Evolutionary conservation across 2,329 filamentous ascomycete species (phyloP).

Genomic region (Myotisia sp.): DNA sequence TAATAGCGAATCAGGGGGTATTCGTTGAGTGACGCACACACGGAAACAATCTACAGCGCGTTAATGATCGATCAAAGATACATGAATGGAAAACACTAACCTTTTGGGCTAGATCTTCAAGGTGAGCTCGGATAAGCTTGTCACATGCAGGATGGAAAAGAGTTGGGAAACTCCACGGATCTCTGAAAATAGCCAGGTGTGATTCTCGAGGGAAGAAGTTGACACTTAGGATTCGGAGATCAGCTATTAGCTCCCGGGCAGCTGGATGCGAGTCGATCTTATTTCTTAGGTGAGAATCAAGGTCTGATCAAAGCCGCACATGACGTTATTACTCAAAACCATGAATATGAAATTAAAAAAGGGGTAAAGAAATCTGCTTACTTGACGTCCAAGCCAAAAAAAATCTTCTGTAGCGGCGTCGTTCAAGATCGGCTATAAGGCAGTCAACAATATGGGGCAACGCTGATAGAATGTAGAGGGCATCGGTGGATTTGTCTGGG

Average conservation of each 20-base stretch:
- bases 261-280: conserved; percentile 58
- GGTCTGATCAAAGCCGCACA: no score
- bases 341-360: conserved; percentile 17
- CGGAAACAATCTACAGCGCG: conserved; percentile 52
- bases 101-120: conserved; percentile 78
- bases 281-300: conserved; percentile 55
- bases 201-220: conserved; percentile 87
- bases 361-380: conserved; percentile 27
- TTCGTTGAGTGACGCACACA: conserved; percentile 87
- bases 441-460: conserved; percentile 83
- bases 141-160: conserved; percentile 88
- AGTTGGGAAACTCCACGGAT: conserved; percentile 90
- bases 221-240: conserved; percentile 68
- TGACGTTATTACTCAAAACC: no score
- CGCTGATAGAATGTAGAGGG: conserved; percentile 80
- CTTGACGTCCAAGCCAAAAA: conserved; percentile 75
- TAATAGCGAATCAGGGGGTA: conserved; percentile 91
- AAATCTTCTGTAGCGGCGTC: conserved; percentile 61
- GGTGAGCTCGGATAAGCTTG: conserved; percentile 62
- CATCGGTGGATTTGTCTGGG: conserved; percentile 79
- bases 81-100: conserved; percentile 32
- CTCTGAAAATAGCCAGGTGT: conserved; percentile 76
- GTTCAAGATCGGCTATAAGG: conserved; percentile 80
- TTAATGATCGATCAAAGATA: conserved; percentile 14
- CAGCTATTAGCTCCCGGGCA: conserved; percentile 59